These are phyloP conservation scores for Coniferiporia sulphurascens DNA, from an alignment of 1,284 basidiomycete genomes.

Conservation along the genomic window DNA sequence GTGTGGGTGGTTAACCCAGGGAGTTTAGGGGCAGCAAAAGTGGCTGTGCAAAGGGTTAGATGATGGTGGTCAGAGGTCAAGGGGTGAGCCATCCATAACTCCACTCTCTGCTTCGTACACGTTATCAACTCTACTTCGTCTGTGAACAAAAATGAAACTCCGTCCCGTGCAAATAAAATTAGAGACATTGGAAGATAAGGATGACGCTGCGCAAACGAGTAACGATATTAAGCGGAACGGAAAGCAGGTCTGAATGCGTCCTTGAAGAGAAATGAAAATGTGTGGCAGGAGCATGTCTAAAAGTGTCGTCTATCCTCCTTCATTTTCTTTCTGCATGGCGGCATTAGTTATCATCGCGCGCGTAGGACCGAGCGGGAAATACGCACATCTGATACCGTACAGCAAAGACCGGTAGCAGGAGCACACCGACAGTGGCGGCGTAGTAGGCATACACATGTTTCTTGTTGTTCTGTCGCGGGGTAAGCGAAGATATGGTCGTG, in stretches of 20 bases:
- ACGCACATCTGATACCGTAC: slow-evolving; percentile 11
- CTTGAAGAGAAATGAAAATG: neutral
- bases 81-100: no score
- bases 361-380: neutral
- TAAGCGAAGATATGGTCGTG: neutral
- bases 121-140: no score
- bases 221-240: neutral
- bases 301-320: slow-evolving; percentile 8
- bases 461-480: slow-evolving; percentile 9
- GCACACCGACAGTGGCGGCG: slow-evolving; percentile 8
- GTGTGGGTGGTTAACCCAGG: no score
- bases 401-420: slow-evolving; percentile 4
- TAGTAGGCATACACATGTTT: slow-evolving; percentile 6
- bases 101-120: neutral
- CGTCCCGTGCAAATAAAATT: no score
- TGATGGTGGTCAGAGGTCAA: no score
- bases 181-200: no score
- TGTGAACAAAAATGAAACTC: no score
- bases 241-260: neutral
- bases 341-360: neutral
- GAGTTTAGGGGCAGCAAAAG: no score
- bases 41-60: no score
- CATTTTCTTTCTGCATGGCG: neutral
- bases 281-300: neutral
- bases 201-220: no score